Evolutionary conservation across 257 asterid genomes (phyloP).

Genomic region (Lithospermum erythrorhizon): DNA sequence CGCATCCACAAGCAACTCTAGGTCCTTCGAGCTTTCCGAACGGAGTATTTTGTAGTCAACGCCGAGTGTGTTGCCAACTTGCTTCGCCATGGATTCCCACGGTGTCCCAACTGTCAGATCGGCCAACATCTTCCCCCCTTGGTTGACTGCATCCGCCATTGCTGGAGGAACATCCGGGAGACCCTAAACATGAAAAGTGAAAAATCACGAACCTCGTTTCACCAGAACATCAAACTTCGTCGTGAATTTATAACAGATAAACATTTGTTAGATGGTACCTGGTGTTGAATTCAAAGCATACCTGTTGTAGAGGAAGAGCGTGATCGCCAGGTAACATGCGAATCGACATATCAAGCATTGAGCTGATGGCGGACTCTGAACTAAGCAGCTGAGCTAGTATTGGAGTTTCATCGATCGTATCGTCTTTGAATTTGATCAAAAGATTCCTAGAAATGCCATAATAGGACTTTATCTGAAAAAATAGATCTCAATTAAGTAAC

Average conservation of each 20-base stretch:
- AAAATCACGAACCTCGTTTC: not conserved
- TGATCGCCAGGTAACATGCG: slow-evolving; percentile 90
- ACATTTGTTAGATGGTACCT: too few relatives aligned
- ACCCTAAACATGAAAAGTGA: slow-evolving; percentile 32
- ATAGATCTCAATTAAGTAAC: not conserved
- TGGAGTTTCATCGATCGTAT: slow-evolving; percentile 81
- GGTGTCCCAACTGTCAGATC: slow-evolving; percentile 83
- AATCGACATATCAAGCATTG: slow-evolving; percentile 89
- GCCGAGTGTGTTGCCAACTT: slow-evolving; percentile 48
- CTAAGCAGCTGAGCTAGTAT: slow-evolving; percentile 81
- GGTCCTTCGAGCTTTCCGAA: too few relatives aligned
- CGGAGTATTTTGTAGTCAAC: slow-evolving; percentile 38
- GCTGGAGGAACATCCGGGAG: slow-evolving; percentile 89
- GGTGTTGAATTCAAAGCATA: slow-evolving; percentile 9
- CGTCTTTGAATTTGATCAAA: slow-evolving; percentile 82
- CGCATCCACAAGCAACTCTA: too few relatives aligned
- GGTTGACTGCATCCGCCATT: slow-evolving; percentile 83
- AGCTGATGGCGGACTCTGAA: slow-evolving; percentile 81
- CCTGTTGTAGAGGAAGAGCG: slow-evolving; percentile 92
- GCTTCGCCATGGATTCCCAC: slow-evolving; percentile 85
- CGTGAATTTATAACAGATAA: too few relatives aligned
- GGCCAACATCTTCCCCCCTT: slow-evolving; percentile 77
- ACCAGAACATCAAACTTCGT: not conserved
- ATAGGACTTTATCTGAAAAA: slow-evolving; percentile 70
- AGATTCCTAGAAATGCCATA: slow-evolving; percentile 88